Evolutionary conservation across 768 basidiomycete species (phyloP).

Genomic region (Tulasnella sp.): DNA sequence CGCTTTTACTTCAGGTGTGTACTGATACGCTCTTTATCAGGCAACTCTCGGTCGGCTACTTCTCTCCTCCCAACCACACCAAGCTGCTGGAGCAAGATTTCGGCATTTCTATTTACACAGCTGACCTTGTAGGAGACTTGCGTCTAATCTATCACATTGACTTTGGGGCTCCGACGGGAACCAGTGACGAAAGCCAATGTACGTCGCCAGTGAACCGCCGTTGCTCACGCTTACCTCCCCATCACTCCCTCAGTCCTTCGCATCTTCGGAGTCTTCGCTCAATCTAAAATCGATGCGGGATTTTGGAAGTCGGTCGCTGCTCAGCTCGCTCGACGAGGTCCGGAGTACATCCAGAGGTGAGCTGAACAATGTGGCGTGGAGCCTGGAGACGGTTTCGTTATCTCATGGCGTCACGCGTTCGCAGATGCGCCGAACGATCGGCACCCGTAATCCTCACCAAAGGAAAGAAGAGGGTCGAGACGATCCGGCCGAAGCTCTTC

Average conservation of each 20-base stretch:
- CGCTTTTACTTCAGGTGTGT: too few relatives aligned
- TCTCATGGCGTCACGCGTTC: background rate
- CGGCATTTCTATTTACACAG: conserved; percentile 66
- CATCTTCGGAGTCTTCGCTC: conserved; percentile 57
- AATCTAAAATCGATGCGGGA: conserved; percentile 51
- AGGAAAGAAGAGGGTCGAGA: conserved; percentile 24
- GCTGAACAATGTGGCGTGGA: background rate
- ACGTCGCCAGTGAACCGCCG: background rate
- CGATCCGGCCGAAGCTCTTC: conserved; percentile 20
- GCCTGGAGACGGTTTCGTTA: background rate
- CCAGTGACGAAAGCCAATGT: conserved; percentile 25
- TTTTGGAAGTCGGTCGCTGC: conserved; percentile 54
- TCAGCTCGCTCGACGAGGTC: conserved; percentile 51
- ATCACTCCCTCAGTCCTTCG: conserved; percentile 13
- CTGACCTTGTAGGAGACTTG: conserved; percentile 62
- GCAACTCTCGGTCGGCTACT: conserved; percentile 69
- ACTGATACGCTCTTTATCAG: conserved; percentile 44
- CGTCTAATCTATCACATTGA: conserved; percentile 47
- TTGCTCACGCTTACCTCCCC: background rate
- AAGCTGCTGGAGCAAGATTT: conserved; percentile 51
- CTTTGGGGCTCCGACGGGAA: conserved; percentile 2
- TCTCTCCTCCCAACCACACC: conserved; percentile 71
- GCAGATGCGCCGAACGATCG: conserved; percentile 5
- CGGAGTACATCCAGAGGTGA: conserved; percentile 59
- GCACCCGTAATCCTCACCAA: background rate